Evolutionary conservation across 805 yeast genomes (phyloP).

Genomic region (Saturnispora kantuleensis): DNA sequence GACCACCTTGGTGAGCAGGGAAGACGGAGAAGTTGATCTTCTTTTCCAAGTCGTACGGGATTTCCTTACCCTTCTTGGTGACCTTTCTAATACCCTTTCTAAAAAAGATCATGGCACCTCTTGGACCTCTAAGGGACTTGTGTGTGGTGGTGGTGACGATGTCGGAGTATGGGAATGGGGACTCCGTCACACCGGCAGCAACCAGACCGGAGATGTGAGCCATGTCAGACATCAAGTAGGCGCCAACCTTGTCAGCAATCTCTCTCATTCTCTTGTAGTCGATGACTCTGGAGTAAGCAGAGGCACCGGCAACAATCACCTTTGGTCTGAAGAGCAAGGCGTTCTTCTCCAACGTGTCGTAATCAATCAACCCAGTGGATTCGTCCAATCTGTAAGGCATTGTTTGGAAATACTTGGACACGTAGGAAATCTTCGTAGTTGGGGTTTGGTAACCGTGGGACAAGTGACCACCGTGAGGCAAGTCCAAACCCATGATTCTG

Average conservation of each 20-base stretch:
- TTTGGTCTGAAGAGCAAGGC: constrained; percentile 93
- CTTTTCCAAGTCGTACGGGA: constrained; percentile 82
- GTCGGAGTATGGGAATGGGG: constrained; percentile 96
- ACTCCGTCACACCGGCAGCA: constrained; percentile 90
- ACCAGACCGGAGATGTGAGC: constrained; percentile 96
- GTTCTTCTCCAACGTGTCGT: constrained; percentile 86
- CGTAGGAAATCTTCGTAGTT: constrained; percentile 85
- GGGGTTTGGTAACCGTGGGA: constrained; percentile 98
- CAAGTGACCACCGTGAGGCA: constrained; percentile 98
- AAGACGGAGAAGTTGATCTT: constrained; percentile 96
- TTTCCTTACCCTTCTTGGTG: constrained; percentile 88
- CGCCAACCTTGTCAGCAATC: constrained; percentile 96
- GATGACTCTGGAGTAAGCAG: constrained; percentile 93
- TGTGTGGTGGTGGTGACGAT: constrained; percentile 98
- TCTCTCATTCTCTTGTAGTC: constrained; percentile 95
- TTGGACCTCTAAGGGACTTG: constrained; percentile 97
- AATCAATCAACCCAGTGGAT: constrained; percentile 90
- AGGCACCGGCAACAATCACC: constrained; percentile 94
- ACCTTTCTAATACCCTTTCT: constrained; percentile 89
- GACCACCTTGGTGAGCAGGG: constrained; percentile 99
- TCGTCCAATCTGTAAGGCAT: constrained; percentile 96
- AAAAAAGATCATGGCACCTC: constrained; percentile 99
- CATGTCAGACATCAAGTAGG: constrained; percentile 94
- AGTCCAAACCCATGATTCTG: constrained; percentile 94
- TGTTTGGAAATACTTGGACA: constrained; percentile 94